phyloP scores from a whole-genome alignment of 768 basidiomycete species.

The Suillus spraguei region DNA sequence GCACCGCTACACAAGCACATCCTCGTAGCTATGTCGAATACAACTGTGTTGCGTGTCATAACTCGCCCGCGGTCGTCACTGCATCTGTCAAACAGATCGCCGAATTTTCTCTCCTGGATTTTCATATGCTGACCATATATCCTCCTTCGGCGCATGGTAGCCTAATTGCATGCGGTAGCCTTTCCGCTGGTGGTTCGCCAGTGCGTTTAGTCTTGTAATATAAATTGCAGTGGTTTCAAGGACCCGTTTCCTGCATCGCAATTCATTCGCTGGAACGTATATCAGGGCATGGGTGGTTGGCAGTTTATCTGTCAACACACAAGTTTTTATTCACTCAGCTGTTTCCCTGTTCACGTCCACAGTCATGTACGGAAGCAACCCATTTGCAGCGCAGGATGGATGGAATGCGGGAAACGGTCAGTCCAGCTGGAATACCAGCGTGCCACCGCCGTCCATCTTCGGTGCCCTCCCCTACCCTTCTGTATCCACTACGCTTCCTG shows the following conservation, averaged over 20 bases:
- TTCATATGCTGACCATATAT: no score
- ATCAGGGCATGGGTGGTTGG: background rate
- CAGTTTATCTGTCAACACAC: background rate
- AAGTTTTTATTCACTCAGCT: background rate
- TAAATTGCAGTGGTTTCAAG: background rate
- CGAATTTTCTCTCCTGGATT: background rate
- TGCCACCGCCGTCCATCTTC: constrained; percentile 53
- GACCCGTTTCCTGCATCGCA: background rate
- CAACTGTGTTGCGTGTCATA: background rate
- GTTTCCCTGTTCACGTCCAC: background rate
- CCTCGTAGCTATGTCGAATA: constrained; percentile 1
- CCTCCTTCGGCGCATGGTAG: no score
- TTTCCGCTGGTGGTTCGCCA: background rate
- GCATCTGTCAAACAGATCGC: background rate
- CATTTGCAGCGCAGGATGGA: constrained; percentile 30
- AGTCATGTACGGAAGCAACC: constrained; percentile 29
- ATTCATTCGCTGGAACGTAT: background rate
- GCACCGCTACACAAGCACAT: background rate
- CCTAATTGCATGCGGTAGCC: background rate
- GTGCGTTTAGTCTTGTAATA: background rate
- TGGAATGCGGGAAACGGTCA: constrained; percentile 19
- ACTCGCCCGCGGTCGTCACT: background rate
- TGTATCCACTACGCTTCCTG: constrained; percentile 33
- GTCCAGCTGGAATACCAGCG: constrained; percentile 15
- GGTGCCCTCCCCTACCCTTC: constrained; percentile 63